Percentiles rank a stretch among this genome's conserved stretches.
phyloP scores from a whole-genome alignment of 805 yeast species.

The Priceomyces fermenticarens region DNA sequence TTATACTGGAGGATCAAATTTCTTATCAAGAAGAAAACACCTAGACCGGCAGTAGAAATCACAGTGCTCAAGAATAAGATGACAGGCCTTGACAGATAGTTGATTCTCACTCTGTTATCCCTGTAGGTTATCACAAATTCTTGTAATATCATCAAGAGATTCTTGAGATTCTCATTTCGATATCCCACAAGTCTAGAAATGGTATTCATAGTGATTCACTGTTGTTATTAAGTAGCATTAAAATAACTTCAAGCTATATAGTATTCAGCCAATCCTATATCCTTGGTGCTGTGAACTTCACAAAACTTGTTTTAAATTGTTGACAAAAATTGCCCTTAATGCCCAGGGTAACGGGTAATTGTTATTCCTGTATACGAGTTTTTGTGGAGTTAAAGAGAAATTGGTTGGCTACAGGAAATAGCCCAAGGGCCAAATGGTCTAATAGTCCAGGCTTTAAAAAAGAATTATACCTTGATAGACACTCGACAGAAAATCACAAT shows the following conservation, averaged over 20 bases:
- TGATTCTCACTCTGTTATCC: slow-evolving; percentile 35
- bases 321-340: too few species aligned
- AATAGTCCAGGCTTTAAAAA: too few species aligned
- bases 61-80: slow-evolving; percentile 38
- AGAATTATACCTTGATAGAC: too few species aligned
- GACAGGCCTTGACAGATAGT: slow-evolving; percentile 42
- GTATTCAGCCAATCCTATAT: not conserved
- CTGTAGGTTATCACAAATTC: slow-evolving; percentile 35
- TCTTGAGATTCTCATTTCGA: slow-evolving; percentile 31
- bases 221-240: not conserved
- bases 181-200: slow-evolving; percentile 32
- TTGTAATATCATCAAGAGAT: slow-evolving; percentile 28
- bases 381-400: too few species aligned
- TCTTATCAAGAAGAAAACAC: slow-evolving; percentile 29
- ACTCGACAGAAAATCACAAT: too few species aligned
- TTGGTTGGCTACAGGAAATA: too few species aligned
- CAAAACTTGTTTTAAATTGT: too few species aligned
- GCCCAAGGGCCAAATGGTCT: too few species aligned
- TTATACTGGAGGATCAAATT: slow-evolving; percentile 26
- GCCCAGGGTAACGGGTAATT: too few species aligned
- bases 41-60: slow-evolving; percentile 39
- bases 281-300: too few species aligned
- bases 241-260: not conserved
- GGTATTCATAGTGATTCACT: slow-evolving; percentile 23
- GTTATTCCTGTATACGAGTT: too few species aligned